phyloP scores from a whole-genome alignment of 2,329 filamentous ascomycete species.

The Alternaria dauci region DNA sequence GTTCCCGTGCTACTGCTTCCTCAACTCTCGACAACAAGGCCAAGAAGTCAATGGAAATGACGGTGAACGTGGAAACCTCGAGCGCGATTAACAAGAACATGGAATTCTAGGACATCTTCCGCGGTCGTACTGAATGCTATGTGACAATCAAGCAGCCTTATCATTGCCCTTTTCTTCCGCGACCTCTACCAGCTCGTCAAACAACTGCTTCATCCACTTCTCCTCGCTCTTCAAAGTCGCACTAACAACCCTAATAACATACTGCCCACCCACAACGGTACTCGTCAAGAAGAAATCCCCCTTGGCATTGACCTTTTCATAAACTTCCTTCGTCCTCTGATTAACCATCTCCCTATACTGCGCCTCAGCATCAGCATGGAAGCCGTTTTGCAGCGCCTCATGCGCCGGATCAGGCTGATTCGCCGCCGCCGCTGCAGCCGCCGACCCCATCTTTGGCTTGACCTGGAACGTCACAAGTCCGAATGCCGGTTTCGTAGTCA shows the following conservation, averaged over 20 bases:
- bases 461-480: conserved; percentile 82
- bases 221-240: conserved; percentile 74
- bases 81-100: background rate
- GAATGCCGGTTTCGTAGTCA: conserved; percentile 78
- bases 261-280: conserved; percentile 74
- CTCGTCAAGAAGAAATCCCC: conserved; percentile 86
- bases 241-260: conserved; percentile 83
- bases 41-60: background rate
- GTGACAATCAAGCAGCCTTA: background rate
- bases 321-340: conserved; percentile 74
- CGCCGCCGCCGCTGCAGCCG: background rate
- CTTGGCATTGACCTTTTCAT: conserved; percentile 74
- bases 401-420: conserved; percentile 37
- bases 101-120: background rate
- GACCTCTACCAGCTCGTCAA: conserved; percentile 73
- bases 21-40: background rate
- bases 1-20: background rate
- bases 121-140: background rate
- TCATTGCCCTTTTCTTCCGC: conserved; percentile 52
- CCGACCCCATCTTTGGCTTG: conserved; percentile 18
- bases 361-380: conserved; percentile 46
- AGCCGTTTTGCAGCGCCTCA: conserved; percentile 45
- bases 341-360: conserved; percentile 67
- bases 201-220: conserved; percentile 75
- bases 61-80: background rate